These are phyloP conservation scores for Coemansia sp. DNA, from an alignment of 192 early-diverging fungal genomes.

Conservation along the genomic window DNA sequence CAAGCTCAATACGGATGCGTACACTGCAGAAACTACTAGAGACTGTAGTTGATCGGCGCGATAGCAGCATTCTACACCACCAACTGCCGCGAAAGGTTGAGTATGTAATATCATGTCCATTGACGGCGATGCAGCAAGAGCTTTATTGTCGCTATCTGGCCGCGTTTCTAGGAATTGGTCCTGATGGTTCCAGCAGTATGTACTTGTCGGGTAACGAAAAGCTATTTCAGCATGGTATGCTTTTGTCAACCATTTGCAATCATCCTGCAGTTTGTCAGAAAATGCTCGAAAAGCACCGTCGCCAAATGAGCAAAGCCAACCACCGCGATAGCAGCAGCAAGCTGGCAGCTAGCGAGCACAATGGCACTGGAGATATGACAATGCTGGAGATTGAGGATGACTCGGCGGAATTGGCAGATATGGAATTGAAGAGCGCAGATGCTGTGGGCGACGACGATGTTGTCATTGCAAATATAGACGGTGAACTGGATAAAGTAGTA, in stretches of 20 bases:
- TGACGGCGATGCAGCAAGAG: conserved; percentile 57
- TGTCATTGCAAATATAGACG: conserved; percentile 1
- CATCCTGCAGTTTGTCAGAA: conserved; percentile 60
- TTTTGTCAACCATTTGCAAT: conserved; percentile 59
- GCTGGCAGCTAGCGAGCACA: not conserved
- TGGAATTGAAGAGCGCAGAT: not conserved
- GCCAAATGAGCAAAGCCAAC: not conserved
- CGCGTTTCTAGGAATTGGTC: conserved; percentile 1
- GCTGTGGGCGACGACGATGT: not conserved
- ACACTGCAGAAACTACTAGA: conserved; percentile 64
- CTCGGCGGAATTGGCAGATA: not conserved
- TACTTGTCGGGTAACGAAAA: not conserved
- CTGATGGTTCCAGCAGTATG: not conserved
- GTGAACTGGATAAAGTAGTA: conserved; percentile 6
- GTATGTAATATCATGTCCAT: conserved; percentile 63
- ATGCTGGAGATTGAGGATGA: conserved; percentile 6
- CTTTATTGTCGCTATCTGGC: conserved; percentile 57
- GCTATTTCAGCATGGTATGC: conserved; percentile 26
- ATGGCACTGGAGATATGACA: not conserved
- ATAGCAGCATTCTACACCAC: conserved; percentile 49
- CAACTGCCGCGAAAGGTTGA: conserved; percentile 73
- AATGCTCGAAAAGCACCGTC: not conserved
- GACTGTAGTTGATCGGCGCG: conserved; percentile 62
- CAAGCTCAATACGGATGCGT: conserved; percentile 44
- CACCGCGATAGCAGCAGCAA: not conserved